Evolutionary conservation across 2,329 filamentous ascomycete species (phyloP), one percentile per base, ranked within the genome.

Genomic region (Neonectria coccinea): DNA sequence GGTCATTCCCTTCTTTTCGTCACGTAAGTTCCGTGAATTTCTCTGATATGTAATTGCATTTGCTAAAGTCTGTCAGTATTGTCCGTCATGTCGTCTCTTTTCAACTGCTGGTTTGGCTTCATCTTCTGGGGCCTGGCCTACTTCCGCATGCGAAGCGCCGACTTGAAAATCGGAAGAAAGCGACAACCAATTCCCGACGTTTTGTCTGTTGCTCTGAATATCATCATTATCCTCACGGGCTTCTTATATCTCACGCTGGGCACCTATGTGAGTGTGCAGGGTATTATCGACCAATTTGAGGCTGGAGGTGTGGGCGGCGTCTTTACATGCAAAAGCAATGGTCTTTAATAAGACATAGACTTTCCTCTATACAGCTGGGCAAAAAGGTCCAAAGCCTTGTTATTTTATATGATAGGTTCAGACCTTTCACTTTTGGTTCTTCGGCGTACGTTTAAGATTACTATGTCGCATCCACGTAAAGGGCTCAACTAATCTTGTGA

Each of bases 21-120:
- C 93, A 65, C 81, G 85, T 87, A 73, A 79, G 85, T 76, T 27
- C 1, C 2, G 1, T 14, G n/a, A 12, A 0, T 5, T 5, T 1
- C 14, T 6, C 2, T 4, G 1, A 1, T 2, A 18, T 29, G 2
- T 4, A 3, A 8, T 48, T 5, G 8, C 4, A 1, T 1, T 6
- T 22, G 3, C 61, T 71, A n/a, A 67, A 25, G 36, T 68, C 68
- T 39, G 70, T 39, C 1, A 87, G 84, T 89, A 2, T 76, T 89
- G 9, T 90, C 89, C 4, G 82, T 93, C 65, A 92, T 94, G 90
- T 92, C 89, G 18, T 93, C 93, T 3, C 86, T 97, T 1, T 97
- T 97, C 76, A 93, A 97, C 80, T 95, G 92, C 62, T 94, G 94
- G 84, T 94, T 95, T 72, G 94, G 94, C 22, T 97, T 97, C 83